Evolutionary conservation across 148 eudicot species (phyloP), one percentile per base, ranked within the genome.

Genomic region (Vaccinium vitisidaea): DNA sequence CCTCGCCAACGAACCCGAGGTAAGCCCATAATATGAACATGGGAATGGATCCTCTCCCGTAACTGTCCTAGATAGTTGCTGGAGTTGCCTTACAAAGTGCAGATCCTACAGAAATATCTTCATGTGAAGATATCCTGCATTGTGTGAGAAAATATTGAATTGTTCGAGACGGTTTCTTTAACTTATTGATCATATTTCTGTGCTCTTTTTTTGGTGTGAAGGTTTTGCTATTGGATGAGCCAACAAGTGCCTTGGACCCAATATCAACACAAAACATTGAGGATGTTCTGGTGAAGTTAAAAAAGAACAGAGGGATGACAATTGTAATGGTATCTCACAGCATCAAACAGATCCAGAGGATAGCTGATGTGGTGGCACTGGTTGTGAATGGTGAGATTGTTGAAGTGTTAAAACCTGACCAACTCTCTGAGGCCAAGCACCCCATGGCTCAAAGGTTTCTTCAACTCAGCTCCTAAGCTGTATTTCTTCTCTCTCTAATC

Each of bases 171-270:
- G 36, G 36, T 32, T 32, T 32, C 36, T 32, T 32, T 32, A 25
- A 25, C 25, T 2, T 27, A 1, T 25, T 69, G 77, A 74, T 27
- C 39, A 1, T 32, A 15, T 6, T 14, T 75, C 0, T 19, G 7
- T 43, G 70, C 23, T 15, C 46, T 18, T 13, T 43, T 30, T 19
- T 32, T 32, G 63, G 3, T 25, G 12, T 81, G 25, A 27, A 90
- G 93, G 91, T 92, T 84, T 84, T 92, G 89, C 67, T 92, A 52
- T 77, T 92, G 73, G 93, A 92, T 80, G 93, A 92, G 88, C 93
- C 93, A 46, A 92, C 93, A 11, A 92, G 93, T 82, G 93, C 93
- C 16, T 65, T 92, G 80, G 93, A 92, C 63, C 93, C 93, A 25
- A 90, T 91, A 25, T 91, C 93, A n/a, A 91, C 91, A 13, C 91